A percentile compares a stretch with the other conserved stretches of the same genome.
phyloP scores from a whole-genome alignment of 148 eudicot genomes.

The Linanthus parryae region DNA sequence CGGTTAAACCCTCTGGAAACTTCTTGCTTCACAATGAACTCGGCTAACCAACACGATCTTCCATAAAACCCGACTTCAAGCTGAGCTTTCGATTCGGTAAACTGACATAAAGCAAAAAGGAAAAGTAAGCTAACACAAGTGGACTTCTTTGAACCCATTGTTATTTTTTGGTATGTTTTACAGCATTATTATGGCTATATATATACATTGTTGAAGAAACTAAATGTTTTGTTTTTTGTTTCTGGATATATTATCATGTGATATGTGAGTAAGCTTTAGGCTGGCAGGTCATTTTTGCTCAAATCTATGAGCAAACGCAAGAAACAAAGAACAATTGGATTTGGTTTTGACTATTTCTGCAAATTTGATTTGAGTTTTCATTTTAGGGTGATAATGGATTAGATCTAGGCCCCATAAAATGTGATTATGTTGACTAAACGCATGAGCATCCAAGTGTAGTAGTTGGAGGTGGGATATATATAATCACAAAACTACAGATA shows the following conservation, averaged over 20 bases:
- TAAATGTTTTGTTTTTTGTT: not conserved
- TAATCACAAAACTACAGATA: too few relatives aligned
- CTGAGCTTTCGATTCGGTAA: slow-evolving; percentile 31
- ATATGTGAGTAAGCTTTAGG: slow-evolving; percentile 13
- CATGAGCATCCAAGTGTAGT: too few relatives aligned
- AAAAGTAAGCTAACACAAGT: slow-evolving; percentile 9
- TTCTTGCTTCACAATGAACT: slow-evolving; percentile 44
- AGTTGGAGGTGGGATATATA: too few relatives aligned
- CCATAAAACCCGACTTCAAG: slow-evolving; percentile 48
- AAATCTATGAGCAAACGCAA: too few relatives aligned
- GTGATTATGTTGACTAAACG: too few relatives aligned
- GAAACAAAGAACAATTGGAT: too few relatives aligned
- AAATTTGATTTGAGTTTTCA: too few relatives aligned
- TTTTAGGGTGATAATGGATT: too few relatives aligned
- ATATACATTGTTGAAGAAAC: not conserved
- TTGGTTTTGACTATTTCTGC: too few relatives aligned
- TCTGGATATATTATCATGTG: slow-evolving; percentile 7
- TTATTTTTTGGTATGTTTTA: not conserved
- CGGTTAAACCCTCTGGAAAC: slow-evolving; percentile 32
- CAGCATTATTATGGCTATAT: slow-evolving; percentile 5
- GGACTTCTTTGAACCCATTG: slow-evolving; percentile 21
- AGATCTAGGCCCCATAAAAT: too few relatives aligned
- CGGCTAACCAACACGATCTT: slow-evolving; percentile 37
- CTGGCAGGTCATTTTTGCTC: slow-evolving; percentile 11
- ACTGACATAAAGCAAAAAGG: slow-evolving; percentile 27